Base-by-base conservation (phyloP, 495 filamentous ascomycete species). In the Entonaema liquescens region DNA sequence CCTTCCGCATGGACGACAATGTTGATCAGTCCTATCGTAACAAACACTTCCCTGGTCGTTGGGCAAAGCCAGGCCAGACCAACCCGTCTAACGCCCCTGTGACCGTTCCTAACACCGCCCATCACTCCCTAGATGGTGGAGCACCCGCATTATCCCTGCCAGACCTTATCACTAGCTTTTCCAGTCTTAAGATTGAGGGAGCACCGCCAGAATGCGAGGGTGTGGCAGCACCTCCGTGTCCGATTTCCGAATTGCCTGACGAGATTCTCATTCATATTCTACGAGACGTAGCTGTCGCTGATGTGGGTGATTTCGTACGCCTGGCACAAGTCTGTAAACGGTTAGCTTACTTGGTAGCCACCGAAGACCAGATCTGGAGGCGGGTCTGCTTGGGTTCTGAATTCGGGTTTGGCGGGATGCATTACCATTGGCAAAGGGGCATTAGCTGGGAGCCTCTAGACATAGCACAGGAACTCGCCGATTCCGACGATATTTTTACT, bases 291-390 rank as follows among this genome's bases (percentile, higher is more conserved):
- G 95, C 94, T 0, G 65, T 92, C 23, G 73, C 82, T n/a, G 95
- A 99, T 67, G 82, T 96, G 0, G 91, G 90, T 3, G 87, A 90
- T 15, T 93, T 97, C 74, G 86, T 85, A 19, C 90, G 93, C n/a
- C 85, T 94, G 57, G 83, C 93, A 0, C 86, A 89, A 44, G 95
- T 97, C 0, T 98, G 95, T 82, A 95, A 92, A 75, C 86, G 90
- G 4, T 81, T 99, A 28, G 93, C 95, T 40, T 97, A 90, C 76
- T 85, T 97, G 28, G 92, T 97, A 19, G 78, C 87, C 1, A 92
- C 91, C 53, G 94, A 98, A 74, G 92, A 98, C 65, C 83, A 85
- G n/a, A 92, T 97, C 70, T 99, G 95, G 95, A 90, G 88, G 69
- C 88, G 89, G 42, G 76, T 98, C 6, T 93, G 91, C 64, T 77